phyloP scores from a whole-genome alignment of 805 yeast species.

The Yamadazyma nakazawae region DNA sequence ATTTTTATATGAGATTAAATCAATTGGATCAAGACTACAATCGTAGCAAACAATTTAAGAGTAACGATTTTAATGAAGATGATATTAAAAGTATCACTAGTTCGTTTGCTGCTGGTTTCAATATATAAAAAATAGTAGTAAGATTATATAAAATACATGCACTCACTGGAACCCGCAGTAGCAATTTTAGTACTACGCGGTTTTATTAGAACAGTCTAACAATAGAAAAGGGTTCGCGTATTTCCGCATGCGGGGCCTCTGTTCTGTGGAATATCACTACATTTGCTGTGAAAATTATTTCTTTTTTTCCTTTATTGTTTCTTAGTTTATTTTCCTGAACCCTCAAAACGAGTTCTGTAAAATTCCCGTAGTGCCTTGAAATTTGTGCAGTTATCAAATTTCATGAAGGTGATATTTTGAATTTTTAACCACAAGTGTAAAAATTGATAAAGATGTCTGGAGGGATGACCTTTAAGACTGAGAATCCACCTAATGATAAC shows the following conservation, averaged over 20 bases:
- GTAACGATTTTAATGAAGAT: constrained; percentile 21
- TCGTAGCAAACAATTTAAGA: background rate
- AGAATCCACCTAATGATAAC: background rate
- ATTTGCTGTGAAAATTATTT: background rate
- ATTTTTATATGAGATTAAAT: constrained; percentile 32
- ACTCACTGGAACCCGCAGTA: background rate
- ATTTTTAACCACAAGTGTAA: background rate
- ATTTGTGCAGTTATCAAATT: background rate
- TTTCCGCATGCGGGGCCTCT: background rate
- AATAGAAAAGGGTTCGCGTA: constrained; percentile 3
- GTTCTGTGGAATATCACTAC: background rate
- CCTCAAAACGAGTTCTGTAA: background rate
- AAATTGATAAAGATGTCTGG: background rate
- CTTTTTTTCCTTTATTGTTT: background rate
- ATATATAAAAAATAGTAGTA: constrained; percentile 10
- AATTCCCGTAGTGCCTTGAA: background rate
- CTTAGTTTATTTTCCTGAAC: background rate
- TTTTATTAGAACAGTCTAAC: constrained; percentile 1
- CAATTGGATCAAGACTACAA: constrained; percentile 16
- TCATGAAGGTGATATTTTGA: background rate
- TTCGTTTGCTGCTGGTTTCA: constrained; percentile 36
- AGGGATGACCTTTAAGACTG: background rate
- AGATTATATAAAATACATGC: constrained; percentile 1
- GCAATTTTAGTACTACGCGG: background rate
- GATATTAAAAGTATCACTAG: constrained; percentile 37